Evolutionary conservation across 495 filamentous ascomycete genomes (phyloP).

Genomic region (Cladorrhinum samala): DNA sequence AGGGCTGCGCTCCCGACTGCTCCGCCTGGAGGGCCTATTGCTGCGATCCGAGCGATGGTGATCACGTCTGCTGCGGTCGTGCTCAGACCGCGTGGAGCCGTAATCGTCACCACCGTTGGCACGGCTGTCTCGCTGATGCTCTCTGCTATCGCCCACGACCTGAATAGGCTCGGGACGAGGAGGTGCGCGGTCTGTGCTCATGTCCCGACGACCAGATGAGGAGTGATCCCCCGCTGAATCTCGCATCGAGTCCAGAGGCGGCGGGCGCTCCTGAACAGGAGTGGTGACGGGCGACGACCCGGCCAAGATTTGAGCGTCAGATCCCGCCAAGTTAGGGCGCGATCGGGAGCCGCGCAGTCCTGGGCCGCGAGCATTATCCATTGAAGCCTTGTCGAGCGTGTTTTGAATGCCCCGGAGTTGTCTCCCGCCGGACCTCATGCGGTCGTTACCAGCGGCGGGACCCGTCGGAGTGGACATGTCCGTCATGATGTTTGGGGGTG

Average conservation of each 20-base stretch:
- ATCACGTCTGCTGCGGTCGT: conserved; percentile 41
- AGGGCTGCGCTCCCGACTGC: conserved; percentile 33
- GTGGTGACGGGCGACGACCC: conserved; percentile 42
- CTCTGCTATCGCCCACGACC: conserved; percentile 25
- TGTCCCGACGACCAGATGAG: conserved; percentile 15
- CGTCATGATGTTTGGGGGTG: conserved; percentile 21
- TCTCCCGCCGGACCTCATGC: conserved; percentile 37
- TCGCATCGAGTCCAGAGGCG: conserved; percentile 9
- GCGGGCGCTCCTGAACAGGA: conserved; percentile 37
- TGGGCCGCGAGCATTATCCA: conserved; percentile 26
- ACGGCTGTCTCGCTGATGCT: conserved; percentile 23
- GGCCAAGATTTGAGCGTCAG: conserved; percentile 42
- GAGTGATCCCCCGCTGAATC: conserved; percentile 30
- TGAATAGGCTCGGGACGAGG: conserved; percentile 22
- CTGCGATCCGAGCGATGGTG: conserved; percentile 39
- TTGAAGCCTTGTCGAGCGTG: conserved; percentile 41
- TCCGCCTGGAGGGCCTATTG: conserved; percentile 34
- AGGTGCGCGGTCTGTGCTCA: conserved; percentile 13
- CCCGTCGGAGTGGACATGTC: conserved; percentile 43
- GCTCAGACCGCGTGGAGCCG: conserved; percentile 25
- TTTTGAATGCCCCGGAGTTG: conserved; percentile 48
- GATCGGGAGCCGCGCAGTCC: conserved; percentile 33
- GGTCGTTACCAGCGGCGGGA: conserved; percentile 39
- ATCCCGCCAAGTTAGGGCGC: conserved; percentile 36
- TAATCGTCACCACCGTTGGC: conserved; percentile 30